Conservation (phyloP, 163 green algal genomes). For the Coccomyxa subellipsoidea region DNA sequence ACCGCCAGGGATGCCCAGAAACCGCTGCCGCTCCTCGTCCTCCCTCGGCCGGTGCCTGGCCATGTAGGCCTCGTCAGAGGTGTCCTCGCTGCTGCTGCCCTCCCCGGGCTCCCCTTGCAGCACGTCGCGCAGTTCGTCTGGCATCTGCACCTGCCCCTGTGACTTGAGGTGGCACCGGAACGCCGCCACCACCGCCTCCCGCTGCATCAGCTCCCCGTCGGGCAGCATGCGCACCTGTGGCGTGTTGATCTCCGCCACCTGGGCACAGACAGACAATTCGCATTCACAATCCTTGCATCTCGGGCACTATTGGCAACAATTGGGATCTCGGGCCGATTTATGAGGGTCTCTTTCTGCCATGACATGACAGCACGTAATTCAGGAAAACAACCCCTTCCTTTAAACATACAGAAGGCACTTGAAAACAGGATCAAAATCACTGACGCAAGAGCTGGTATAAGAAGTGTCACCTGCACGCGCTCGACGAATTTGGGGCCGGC, state of each 20-base stretch:
- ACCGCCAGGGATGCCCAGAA: background rate
- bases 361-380: no score
- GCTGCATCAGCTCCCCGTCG: conserved; percentile 21
- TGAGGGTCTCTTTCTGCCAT: no score
- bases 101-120: background rate
- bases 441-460: no score
- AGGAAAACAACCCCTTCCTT: no score
- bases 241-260: conserved; percentile 42
- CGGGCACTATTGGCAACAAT: no score
- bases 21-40: conserved; percentile 18
- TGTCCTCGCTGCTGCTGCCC: conserved; percentile 29
- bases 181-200: conserved; percentile 23
- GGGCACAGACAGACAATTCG: background rate
- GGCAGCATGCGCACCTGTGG: conserved; percentile 34
- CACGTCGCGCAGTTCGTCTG: background rate
- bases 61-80: conserved; percentile 35
- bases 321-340: no score
- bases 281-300: background rate
- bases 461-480: background rate
- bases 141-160: background rate
- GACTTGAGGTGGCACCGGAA: background rate
- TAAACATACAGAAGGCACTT: no score
- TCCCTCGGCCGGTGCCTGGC: conserved; percentile 27
- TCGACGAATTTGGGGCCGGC: background rate
- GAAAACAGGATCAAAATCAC: no score